A percentile compares a stretch with the other conserved stretches of the same genome.
Conservation (phyloP, 495 filamentous ascomycete genomes). For the Penicillium flavigenum region DNA sequence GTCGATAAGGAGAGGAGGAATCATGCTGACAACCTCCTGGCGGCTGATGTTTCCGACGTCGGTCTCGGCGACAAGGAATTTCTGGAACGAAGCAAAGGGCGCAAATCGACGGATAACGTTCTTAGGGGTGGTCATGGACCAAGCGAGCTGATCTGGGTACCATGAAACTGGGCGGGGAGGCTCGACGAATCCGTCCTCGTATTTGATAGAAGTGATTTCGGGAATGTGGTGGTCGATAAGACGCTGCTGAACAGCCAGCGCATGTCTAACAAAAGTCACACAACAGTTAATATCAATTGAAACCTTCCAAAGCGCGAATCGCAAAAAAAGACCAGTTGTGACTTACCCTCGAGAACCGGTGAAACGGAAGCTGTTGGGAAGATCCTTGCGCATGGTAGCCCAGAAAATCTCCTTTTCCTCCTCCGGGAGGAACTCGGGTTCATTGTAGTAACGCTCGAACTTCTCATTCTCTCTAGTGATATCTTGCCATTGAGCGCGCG, state of each 20-base stretch:
- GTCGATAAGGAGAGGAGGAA: slow-evolving; percentile 92
- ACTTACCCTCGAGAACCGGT: slow-evolving; percentile 82
- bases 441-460: slow-evolving; percentile 81
- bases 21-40: slow-evolving; percentile 98
- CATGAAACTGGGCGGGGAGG: slow-evolving; percentile 77
- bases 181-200: slow-evolving; percentile 77
- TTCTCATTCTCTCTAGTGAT: slow-evolving; percentile 70
- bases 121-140: slow-evolving; percentile 95
- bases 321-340: neutral
- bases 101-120: slow-evolving; percentile 85
- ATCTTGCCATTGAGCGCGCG: slow-evolving; percentile 51
- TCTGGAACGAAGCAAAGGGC: slow-evolving; percentile 93
- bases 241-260: slow-evolving; percentile 78
- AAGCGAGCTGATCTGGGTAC: slow-evolving; percentile 93
- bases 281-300: slow-evolving; percentile 14
- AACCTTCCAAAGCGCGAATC: neutral
- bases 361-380: slow-evolving; percentile 96
- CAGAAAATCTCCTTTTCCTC: slow-evolving; percentile 79
- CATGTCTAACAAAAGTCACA: slow-evolving; percentile 56
- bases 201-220: slow-evolving; percentile 75
- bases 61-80: slow-evolving; percentile 97
- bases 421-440: slow-evolving; percentile 66
- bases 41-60: slow-evolving; percentile 95
- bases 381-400: slow-evolving; percentile 71
- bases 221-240: slow-evolving; percentile 87